Conservation (phyloP, 1,284 basidiomycete genomes). For the Mycosarcoma maydis region DNA sequence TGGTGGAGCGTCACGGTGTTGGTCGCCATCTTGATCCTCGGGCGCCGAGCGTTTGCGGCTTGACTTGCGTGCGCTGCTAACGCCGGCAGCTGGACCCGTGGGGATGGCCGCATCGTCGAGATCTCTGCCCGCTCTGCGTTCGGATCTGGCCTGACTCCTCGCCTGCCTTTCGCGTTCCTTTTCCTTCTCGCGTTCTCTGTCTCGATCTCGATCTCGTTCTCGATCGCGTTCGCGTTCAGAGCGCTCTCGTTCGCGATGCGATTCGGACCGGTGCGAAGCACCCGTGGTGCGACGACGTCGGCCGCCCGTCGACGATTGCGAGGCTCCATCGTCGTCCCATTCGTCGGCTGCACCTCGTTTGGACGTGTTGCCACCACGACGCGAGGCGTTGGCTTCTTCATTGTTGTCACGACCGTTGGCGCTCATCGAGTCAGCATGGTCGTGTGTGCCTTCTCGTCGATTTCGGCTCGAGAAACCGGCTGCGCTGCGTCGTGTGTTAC, state of each 20-base stretch:
- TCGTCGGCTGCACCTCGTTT: constrained; percentile 10
- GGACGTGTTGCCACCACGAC: constrained; percentile 7
- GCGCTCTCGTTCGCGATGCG: constrained; percentile 29
- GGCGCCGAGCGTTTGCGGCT: constrained; percentile 36
- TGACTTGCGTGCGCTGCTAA: constrained; percentile 1
- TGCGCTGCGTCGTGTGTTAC: neutral
- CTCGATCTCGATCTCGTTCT: constrained; percentile 21
- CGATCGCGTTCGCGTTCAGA: constrained; percentile 14
- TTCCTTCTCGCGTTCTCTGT: constrained; percentile 31
- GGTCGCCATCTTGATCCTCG: constrained; percentile 34
- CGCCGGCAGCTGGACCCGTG: constrained; percentile 9
- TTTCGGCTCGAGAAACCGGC: constrained; percentile 4
- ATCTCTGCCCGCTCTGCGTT: constrained; percentile 39
- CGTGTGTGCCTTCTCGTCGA: constrained; percentile 25
- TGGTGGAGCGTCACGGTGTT: constrained; percentile 1
- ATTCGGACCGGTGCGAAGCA: neutral
- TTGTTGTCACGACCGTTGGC: constrained; percentile 3
- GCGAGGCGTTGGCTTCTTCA: constrained; percentile 5
- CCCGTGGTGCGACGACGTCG: constrained; percentile 1
- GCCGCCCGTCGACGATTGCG: constrained; percentile 25
- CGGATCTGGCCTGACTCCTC: constrained; percentile 32
- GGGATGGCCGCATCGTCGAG: constrained; percentile 20
- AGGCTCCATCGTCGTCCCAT: constrained; percentile 33
- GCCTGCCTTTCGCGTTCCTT: constrained; percentile 30
- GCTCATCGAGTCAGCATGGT: constrained; percentile 4